These are phyloP conservation scores for Penicillium antarcticum DNA, from an alignment of 495 filamentous ascomycete genomes.

Conservation along the genomic window DNA sequence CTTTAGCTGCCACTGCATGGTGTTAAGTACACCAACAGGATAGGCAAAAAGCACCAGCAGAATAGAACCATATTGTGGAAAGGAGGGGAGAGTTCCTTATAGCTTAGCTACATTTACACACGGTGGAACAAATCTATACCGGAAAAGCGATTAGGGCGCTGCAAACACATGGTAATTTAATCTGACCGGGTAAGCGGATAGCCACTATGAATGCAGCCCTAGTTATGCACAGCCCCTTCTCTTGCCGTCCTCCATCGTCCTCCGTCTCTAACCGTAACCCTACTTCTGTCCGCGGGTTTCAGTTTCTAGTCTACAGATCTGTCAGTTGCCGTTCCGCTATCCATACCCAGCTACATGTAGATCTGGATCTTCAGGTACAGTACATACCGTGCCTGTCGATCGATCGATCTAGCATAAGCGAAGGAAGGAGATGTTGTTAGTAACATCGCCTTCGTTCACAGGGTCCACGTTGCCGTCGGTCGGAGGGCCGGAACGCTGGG, in stretches of 20 bases:
- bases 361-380: background rate
- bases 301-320: background rate
- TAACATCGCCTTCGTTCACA: constrained; percentile 11
- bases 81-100: too few species aligned
- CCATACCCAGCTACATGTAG: background rate
- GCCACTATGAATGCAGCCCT: background rate
- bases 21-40: too few species aligned
- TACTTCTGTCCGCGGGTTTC: background rate
- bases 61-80: too few species aligned
- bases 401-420: constrained; percentile 10
- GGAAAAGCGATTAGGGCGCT: too few species aligned
- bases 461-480: constrained; percentile 8
- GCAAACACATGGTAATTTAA: too few species aligned
- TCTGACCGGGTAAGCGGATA: background rate
- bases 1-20: too few species aligned
- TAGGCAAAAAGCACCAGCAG: too few species aligned
- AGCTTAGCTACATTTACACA: too few species aligned
- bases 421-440: constrained; percentile 14
- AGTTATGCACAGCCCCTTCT: background rate
- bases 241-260: background rate
- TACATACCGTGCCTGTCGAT: background rate
- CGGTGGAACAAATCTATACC: too few species aligned
- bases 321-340: background rate
- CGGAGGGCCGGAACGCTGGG: constrained; percentile 5
- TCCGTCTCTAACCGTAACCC: background rate